Conservation (phyloP, 345 rosid species). For the Raphanus sativus region DNA sequence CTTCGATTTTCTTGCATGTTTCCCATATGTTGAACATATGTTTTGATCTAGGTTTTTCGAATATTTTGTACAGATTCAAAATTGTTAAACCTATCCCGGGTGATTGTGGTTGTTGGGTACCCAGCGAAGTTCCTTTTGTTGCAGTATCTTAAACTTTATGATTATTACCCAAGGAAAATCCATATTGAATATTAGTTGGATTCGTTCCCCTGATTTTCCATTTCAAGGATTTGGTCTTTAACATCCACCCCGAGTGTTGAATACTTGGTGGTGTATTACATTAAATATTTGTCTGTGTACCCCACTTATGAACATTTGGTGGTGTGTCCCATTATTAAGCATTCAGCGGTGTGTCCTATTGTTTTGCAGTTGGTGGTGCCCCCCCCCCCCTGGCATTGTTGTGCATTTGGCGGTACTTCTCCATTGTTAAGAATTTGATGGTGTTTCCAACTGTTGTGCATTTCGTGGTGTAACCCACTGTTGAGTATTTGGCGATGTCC, state of each 20-base stretch:
- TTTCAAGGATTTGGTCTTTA: background rate
- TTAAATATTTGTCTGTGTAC: too few relatives aligned
- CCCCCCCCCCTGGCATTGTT: too few relatives aligned
- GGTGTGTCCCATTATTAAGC: too few relatives aligned
- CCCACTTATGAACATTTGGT: too few relatives aligned
- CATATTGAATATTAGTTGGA: background rate
- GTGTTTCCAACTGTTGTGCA: too few relatives aligned
- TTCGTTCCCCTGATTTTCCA: background rate
- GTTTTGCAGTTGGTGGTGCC: too few relatives aligned
- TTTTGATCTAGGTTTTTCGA: background rate
- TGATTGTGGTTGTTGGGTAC: background rate
- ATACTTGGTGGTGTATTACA: too few relatives aligned
- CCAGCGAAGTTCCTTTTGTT: background rate
- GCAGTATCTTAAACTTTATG: background rate
- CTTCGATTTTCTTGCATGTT: background rate
- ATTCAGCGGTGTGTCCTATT: too few relatives aligned
- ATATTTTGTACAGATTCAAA: background rate
- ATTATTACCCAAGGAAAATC: background rate
- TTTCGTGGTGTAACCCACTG: too few relatives aligned
- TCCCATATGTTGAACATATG: background rate
- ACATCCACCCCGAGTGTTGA: background rate
- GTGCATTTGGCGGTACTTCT: background rate
- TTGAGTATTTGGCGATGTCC: too few relatives aligned
- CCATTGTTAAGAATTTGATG: background rate
- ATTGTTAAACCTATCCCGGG: background rate